Evolutionary conservation across 192 early-diverging fungal genomes (phyloP), one percentile per base, ranked within the genome.

Genomic region (Umbelopsis vinacea): DNA sequence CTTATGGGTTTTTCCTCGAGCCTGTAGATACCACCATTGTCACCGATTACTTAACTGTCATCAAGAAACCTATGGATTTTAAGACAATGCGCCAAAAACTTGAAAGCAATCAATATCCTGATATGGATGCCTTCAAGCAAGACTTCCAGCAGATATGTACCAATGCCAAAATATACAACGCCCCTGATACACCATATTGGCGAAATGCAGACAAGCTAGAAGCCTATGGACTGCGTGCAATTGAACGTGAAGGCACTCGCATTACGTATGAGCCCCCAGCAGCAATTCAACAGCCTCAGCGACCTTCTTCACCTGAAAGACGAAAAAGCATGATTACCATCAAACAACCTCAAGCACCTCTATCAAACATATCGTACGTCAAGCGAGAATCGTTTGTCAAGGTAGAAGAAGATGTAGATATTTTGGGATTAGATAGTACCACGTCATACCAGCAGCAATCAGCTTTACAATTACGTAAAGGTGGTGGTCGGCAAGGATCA

Each of bases 61-160:
- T 98, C 66, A 90, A 87, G 50, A 71, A 84, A 12, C 95, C 96
- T 10, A 98, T 97, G 96, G 96, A 97, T 70, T 86, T 97, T 70
- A 91, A 90, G 11, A 96, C 95, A 6, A 96, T 98, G 91, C 82
- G 86, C 68, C 73, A 84, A 46, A 97, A 96, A 74, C 81, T 96
- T 4, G 54, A 72, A 8, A 70, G 79, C 2, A 77, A 83, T 11
- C 71, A 77, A 71, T 98, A 98, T 75, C 77, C 54, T 12, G 75
- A 82, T 33, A 89, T 91, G 33, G 86, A 84, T 38, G 86, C 90
- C 24, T 96, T 98, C 79, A 76, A 89, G 68, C 66, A 70, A 6
- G 96, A 98, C 71, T 91, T 98, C 69, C 70, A 83, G 35, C 79
- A 94, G 22, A 91, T 98, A 9, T 87, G 90, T 52, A 83, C 78